These are phyloP conservation scores for Ceratocystis alfenasii DNA, from an alignment of 2,329 filamentous ascomycete species.

Conservation along the genomic window DNA sequence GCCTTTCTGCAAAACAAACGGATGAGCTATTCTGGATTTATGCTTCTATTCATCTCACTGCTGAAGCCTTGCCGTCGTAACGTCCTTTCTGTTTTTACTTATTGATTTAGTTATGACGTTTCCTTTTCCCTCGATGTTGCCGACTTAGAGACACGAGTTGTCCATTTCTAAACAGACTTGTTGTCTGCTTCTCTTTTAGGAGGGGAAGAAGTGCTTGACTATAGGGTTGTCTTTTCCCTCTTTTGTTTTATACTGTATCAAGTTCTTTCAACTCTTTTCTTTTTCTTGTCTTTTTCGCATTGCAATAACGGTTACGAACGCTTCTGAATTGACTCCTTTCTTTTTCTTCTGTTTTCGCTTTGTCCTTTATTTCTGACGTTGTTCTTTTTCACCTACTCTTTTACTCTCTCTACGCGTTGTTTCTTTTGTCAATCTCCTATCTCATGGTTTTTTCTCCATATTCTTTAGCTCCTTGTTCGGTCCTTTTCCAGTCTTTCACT, in stretches of 20 bases:
- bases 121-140: slow-evolving; percentile 6
- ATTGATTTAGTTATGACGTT: slow-evolving; percentile 10
- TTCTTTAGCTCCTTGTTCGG: neutral
- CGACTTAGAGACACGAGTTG: slow-evolving; percentile 11
- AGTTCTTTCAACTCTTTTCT: slow-evolving; percentile 9
- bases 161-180: slow-evolving; percentile 7
- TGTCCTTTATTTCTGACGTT: slow-evolving; percentile 16
- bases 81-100: slow-evolving; percentile 5
- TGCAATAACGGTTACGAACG: slow-evolving; percentile 22
- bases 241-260: slow-evolving; percentile 9
- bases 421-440: too few species aligned
- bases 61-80: too few species aligned
- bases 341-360: neutral
- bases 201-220: neutral
- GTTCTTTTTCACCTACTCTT: slow-evolving; percentile 11
- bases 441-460: neutral
- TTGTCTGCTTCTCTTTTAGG: slow-evolving; percentile 5
- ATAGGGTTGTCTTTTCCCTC: neutral
- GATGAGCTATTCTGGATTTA: neutral
- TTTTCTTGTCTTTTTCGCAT: slow-evolving; percentile 18
- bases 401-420: neutral
- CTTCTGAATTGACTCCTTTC: slow-evolving; percentile 16
- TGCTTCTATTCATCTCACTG: too few species aligned
- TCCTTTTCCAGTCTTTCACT: neutral
- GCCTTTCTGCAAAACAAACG: neutral